Evolutionary conservation across 306 rosid species (phyloP).

Genomic region (Lathyrus oleraceus): DNA sequence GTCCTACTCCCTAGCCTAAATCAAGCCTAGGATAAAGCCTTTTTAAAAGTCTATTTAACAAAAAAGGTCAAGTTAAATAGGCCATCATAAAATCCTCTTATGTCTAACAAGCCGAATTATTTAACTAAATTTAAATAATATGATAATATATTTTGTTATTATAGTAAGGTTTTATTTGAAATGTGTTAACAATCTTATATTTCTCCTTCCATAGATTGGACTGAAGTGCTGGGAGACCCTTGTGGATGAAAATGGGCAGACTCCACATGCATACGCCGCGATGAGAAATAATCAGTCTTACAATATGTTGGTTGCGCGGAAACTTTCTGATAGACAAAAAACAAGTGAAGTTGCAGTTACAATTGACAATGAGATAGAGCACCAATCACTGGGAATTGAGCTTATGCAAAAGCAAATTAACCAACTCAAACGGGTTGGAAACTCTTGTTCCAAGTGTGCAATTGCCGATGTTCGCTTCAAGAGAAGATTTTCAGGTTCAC

Average conservation of each 20-base stretch:
- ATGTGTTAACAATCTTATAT: background rate
- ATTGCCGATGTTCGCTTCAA: slow-evolving; percentile 46
- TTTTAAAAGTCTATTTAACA: background rate
- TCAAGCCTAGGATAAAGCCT: background rate
- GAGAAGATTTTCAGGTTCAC: slow-evolving; percentile 62
- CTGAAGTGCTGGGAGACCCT: slow-evolving; percentile 79
- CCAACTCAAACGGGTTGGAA: slow-evolving; percentile 39
- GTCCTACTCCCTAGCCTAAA: background rate
- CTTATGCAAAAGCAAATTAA: slow-evolving; percentile 34
- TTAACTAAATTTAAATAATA: background rate
- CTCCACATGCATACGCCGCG: slow-evolving; percentile 73
- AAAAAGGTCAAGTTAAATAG: background rate
- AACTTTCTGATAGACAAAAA: slow-evolving; percentile 60
- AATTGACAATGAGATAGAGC: slow-evolving; percentile 54
- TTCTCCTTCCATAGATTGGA: slow-evolving; percentile 56
- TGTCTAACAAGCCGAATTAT: background rate
- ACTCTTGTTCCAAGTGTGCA: slow-evolving; percentile 71
- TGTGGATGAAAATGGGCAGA: slow-evolving; percentile 69
- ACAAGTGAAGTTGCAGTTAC: slow-evolving; percentile 62
- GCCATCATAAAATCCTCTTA: background rate
- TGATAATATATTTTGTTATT: background rate
- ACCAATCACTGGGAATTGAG: slow-evolving; percentile 39
- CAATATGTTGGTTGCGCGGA: slow-evolving; percentile 65
- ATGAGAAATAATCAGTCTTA: slow-evolving; percentile 72
- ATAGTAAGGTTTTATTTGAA: background rate